phyloP scores from a whole-genome alignment of 768 basidiomycete genomes.

The Tricholoma furcatifolium region DNA sequence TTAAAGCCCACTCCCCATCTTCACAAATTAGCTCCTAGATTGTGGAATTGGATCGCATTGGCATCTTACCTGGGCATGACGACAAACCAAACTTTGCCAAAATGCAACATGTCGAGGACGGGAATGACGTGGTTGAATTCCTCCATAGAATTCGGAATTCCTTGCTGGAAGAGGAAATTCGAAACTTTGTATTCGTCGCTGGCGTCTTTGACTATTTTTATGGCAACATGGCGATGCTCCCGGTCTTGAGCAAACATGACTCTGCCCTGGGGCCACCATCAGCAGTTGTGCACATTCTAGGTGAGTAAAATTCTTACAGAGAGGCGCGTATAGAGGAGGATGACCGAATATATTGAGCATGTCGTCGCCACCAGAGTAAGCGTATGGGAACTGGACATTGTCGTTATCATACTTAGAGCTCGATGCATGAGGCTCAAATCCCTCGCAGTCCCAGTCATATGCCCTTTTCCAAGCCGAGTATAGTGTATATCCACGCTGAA shows the following conservation, averaged over 20 bases:
- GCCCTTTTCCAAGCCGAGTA: neutral
- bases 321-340: neutral
- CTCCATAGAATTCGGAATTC: neutral
- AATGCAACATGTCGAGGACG: slow-evolving; percentile 5
- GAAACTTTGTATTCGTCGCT: slow-evolving; percentile 24
- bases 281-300: no score
- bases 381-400: neutral
- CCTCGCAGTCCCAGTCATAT: neutral
- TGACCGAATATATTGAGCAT: neutral
- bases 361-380: neutral
- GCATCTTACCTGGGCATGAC: slow-evolving; percentile 10
- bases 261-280: neutral
- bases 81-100: slow-evolving; percentile 4
- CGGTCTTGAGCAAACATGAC: slow-evolving; percentile 22
- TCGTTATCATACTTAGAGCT: neutral
- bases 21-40: neutral
- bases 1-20: slow-evolving; percentile 1
- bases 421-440: neutral
- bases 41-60: neutral
- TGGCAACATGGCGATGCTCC: slow-evolving; percentile 20
- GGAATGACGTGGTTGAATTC: slow-evolving; percentile 9
- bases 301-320: neutral
- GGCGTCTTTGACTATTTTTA: slow-evolving; percentile 22
- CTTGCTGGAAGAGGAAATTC: slow-evolving; percentile 17
- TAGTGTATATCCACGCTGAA: neutral